A percentile compares a stretch with the other conserved stretches of the same genome.
These are phyloP conservation scores for Bondarzewia mesenterica DNA, from an alignment of 1,284 basidiomycete genomes.

Conservation along the genomic window DNA sequence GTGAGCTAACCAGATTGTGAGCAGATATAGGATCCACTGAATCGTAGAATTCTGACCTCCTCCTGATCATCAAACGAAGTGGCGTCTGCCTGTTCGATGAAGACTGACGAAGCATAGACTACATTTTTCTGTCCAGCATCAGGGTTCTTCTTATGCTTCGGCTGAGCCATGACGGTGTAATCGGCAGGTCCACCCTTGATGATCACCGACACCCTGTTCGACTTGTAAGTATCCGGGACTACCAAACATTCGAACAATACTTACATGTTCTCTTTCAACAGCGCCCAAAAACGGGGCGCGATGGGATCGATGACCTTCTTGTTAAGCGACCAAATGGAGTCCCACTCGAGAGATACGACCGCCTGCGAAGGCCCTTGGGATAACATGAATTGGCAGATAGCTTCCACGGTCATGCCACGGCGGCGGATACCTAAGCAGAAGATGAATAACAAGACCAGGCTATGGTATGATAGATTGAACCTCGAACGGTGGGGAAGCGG, in stretches of 20 bases:
- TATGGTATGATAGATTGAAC: too few species aligned
- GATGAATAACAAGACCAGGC: too few species aligned
- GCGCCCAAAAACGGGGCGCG: constrained; percentile 87
- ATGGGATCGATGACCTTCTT: constrained; percentile 97
- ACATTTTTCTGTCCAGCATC: constrained; percentile 90
- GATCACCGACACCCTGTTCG: constrained; percentile 65
- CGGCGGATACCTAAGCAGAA: constrained; percentile 94
- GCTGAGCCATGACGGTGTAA: constrained; percentile 65
- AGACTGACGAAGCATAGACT: constrained; percentile 71
- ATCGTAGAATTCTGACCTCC: constrained; percentile 53
- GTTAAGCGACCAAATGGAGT: constrained; percentile 94
- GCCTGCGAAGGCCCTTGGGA: constrained; percentile 94
- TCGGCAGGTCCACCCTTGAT: constrained; percentile 61
- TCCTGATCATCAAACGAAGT: constrained; percentile 84
- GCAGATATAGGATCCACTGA: too few species aligned
- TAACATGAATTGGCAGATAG: constrained; percentile 93
- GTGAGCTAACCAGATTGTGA: constrained; percentile 81
- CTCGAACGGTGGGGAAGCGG: constrained; percentile 95
- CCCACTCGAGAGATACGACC: constrained; percentile 95
- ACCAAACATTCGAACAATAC: constrained; percentile 12
- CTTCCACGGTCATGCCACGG: constrained; percentile 95
- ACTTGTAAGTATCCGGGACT: too few species aligned
- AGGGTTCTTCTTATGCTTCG: constrained; percentile 96
- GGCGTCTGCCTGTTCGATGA: constrained; percentile 93
- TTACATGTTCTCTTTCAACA: constrained; percentile 64